Base-by-base conservation (phyloP, 176 grass and related monocot species). In the Alloteropsis semialata region DNA sequence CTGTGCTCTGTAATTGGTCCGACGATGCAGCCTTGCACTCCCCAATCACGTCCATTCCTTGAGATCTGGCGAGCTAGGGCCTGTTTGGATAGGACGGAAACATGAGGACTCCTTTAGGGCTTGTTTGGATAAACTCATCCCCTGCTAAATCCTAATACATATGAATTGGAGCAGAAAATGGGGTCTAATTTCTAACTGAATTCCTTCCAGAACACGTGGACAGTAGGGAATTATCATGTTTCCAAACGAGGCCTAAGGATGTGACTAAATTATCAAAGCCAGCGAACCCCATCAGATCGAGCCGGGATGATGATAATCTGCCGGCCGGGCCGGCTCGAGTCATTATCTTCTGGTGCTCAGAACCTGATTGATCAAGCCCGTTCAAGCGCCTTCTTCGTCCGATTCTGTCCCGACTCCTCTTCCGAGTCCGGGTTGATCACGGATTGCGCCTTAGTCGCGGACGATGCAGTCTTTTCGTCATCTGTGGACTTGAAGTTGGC, bases 401-500 rank as follows among this genome's bases (percentile, higher is more conserved):
- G 21, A 59, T n/a, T 19, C n/a, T 4, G 77, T 61, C 15, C 36
- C 15, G 59, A 22, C 66, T 77, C 63, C 66, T 77, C 63, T 48
- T 81, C 61, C 43, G 43, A 18, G 15, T 34, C 73, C 22, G 27
- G 36, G 10, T n/a, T 15, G 27, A 34, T 79, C 57, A 38, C 50
- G 63, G 74, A 10, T 21, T 67, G n/a, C 38, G 5, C 74, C 5
- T 88, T 88, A 27, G 58, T 17, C 60, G 77, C 65, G 3, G 37
- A 82, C 71, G 61, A 65, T 16, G 34, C 66, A 2, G 54, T 69
- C 27, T 91, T 89, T 19, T 56, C 89, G 29, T 81, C 75, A 6
- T 65, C 88, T 2, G 65, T 22, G 6, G 89, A 57, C 48, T 81
- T 84, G 83, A 98, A 98, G 39, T 61, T 56, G 0, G 88, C 90